Conservation (phyloP, 495 filamentous ascomycete genomes). For the Tetracladium setigerum region DNA sequence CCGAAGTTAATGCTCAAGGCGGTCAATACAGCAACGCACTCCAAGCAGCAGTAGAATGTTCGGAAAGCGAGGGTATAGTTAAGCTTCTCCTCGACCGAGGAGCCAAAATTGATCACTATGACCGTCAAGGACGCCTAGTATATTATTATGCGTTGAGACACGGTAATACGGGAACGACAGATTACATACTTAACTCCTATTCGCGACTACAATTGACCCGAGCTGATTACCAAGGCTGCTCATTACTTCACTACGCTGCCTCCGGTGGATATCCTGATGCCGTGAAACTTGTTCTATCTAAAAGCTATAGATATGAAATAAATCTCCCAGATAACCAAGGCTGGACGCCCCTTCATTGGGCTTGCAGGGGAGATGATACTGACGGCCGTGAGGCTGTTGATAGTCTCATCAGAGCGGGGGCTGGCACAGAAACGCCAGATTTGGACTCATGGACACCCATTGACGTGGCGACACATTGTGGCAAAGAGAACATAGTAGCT, state of each 20-base stretch:
- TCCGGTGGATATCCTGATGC: slow-evolving; percentile 13
- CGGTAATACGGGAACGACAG: neutral
- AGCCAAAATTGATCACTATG: slow-evolving; percentile 16
- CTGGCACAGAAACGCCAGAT: slow-evolving; percentile 13
- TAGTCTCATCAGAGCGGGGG: slow-evolving; percentile 18
- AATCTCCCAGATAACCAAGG: slow-evolving; percentile 12
- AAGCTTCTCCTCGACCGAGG: slow-evolving; percentile 14
- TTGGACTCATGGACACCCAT: slow-evolving; percentile 22
- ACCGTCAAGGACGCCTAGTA: slow-evolving; percentile 6
- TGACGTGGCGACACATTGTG: slow-evolving; percentile 30
- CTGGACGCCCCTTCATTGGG: slow-evolving; percentile 24
- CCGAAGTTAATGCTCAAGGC: too few relatives aligned
- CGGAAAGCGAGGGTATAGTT: slow-evolving; percentile 6
- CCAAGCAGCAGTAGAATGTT: slow-evolving; percentile 1
- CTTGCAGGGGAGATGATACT: slow-evolving; percentile 18
- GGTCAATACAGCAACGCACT: slow-evolving; percentile 21
- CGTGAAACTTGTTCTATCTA: slow-evolving; percentile 11
- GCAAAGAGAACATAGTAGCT: too few relatives aligned
- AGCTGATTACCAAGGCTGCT: slow-evolving; percentile 17
- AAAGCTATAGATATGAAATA: slow-evolving; percentile 12
- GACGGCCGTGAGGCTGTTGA: slow-evolving; percentile 14
- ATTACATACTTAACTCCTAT: slow-evolving; percentile 8
- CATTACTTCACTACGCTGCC: slow-evolving; percentile 19
- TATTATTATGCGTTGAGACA: slow-evolving; percentile 2
- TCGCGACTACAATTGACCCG: slow-evolving; percentile 7